Evolutionary conservation across 305 asterid genomes (phyloP).

Genomic region (Solanum aculeatissimum): DNA sequence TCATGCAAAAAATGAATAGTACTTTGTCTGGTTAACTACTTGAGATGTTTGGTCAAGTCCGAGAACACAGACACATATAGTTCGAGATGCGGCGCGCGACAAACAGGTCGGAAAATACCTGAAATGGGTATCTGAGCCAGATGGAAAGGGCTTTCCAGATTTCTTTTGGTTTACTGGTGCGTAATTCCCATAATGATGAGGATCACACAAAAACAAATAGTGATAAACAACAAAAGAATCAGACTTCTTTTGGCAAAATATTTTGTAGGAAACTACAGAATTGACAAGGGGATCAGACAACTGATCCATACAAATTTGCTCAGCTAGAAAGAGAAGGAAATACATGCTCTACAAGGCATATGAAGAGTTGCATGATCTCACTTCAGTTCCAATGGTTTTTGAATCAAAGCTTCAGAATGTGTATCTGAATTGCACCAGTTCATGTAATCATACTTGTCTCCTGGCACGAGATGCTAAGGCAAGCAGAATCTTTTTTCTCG

Average conservation of each 20-base stretch:
- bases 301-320: not conserved
- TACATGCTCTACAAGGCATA: not conserved
- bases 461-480: conserved; percentile 46
- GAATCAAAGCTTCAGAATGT: not conserved
- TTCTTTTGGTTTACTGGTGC: not conserved
- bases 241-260: not conserved
- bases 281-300: not conserved
- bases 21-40: not conserved
- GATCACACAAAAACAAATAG: not conserved
- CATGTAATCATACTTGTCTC: conserved; percentile 28
- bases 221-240: not conserved
- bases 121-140: not conserved
- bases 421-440: not conserved
- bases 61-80: not conserved
- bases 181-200: not conserved
- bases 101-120: not conserved
- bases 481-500: conserved; percentile 74
- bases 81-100: too few species aligned
- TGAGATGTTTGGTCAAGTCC: not conserved
- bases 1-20: not conserved
- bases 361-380: not conserved
- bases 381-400: not conserved
- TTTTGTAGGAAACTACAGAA: not conserved
- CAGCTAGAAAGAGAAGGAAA: not conserved
- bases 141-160: not conserved